Evolutionary conservation across 2,329 filamentous ascomycete species (phyloP), one percentile per base, ranked within the genome.

Genomic region (Davidsoniella australis): DNA sequence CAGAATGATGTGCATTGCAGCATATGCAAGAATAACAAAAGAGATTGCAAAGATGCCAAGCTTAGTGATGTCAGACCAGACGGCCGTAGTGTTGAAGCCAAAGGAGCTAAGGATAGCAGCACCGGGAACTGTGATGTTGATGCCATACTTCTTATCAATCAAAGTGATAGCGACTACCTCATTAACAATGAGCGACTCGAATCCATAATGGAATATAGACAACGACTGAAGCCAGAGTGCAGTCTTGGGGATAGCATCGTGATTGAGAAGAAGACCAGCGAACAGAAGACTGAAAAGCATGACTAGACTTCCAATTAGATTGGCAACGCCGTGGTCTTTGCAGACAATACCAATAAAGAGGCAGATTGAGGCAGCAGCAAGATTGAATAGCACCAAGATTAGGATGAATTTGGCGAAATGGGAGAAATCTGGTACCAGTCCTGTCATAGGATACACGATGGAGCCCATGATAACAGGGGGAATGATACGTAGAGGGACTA

Each of bases 231-330:
- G 66, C 91, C 91, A 98, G 54, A 87, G 65, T 2, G 89, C 84
- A 2, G 85, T 77, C 45, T 76, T 71, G 1, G 91, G 91, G 48
- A 95, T 95, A 26, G 85, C 87, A 62, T 95, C 80, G 61, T 94
- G 87, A 63, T 98, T 98, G 54, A 98, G 76, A 51, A 98, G 71
- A 52, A 98, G 78, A 51, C 91, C 91, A 1, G 88, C 89, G 63
- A 98, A 96, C 8, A 98, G 73, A 54, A 98, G 68, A 61, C 85
- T 94, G 71, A 98, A 98, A 7, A 98, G 72, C 91, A 98, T 98
- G 46, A 96, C 86, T 58, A 98, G 67, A 57, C 88, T 93, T 48
- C 89, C 91, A 53, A 98, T 84, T 55, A 98, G 64, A 63, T 93
- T 96, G 46, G 91, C 91, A 2, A 98, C 87, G 37, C 87, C 83